Percentiles rank a stretch among this genome's conserved stretches.
These are phyloP conservation scores for Hypomontagnella submonticulosa DNA, from an alignment of 495 filamentous ascomycete species.

Conservation along the genomic window DNA sequence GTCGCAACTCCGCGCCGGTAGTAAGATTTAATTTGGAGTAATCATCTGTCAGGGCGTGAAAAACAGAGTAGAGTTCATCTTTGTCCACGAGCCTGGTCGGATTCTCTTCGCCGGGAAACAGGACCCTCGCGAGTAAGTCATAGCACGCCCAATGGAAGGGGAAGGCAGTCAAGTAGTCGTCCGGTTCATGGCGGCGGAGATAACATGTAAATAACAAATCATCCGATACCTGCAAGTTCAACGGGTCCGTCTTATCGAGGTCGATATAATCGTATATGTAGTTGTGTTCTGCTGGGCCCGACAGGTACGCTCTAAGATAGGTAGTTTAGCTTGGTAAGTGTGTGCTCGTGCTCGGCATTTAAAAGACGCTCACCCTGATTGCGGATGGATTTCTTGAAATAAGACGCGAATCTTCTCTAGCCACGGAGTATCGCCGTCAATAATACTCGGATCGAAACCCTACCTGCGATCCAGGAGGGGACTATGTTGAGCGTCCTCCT, in stretches of 20 bases:
- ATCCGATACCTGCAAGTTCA: neutral
- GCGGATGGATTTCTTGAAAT: too few relatives aligned
- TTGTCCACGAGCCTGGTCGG: neutral
- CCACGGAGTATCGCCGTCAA: too few relatives aligned
- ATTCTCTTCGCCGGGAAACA: neutral
- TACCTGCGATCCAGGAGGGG: too few relatives aligned
- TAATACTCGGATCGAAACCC: too few relatives aligned
- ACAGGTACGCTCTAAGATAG: too few relatives aligned
- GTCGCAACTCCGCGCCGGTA: constrained; percentile 4
- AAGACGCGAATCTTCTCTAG: too few relatives aligned
- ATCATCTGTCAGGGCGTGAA: neutral
- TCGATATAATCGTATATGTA: neutral
- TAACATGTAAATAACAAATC: too few relatives aligned
- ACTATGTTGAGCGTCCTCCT: too few relatives aligned
- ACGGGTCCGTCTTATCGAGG: neutral
- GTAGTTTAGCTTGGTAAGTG: too few relatives aligned
- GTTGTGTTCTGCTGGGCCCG: too few relatives aligned
- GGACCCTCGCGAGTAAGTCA: constrained; percentile 9
- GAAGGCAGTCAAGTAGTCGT: neutral
- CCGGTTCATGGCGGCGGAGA: neutral
- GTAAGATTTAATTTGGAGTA: neutral
- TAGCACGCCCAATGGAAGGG: constrained; percentile 22
- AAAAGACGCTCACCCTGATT: too few relatives aligned
- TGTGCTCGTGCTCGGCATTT: too few relatives aligned
- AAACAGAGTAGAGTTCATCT: neutral